phyloP scores from a whole-genome alignment of 2,329 filamentous ascomycete genomes.

The Penicillium sp. region DNA sequence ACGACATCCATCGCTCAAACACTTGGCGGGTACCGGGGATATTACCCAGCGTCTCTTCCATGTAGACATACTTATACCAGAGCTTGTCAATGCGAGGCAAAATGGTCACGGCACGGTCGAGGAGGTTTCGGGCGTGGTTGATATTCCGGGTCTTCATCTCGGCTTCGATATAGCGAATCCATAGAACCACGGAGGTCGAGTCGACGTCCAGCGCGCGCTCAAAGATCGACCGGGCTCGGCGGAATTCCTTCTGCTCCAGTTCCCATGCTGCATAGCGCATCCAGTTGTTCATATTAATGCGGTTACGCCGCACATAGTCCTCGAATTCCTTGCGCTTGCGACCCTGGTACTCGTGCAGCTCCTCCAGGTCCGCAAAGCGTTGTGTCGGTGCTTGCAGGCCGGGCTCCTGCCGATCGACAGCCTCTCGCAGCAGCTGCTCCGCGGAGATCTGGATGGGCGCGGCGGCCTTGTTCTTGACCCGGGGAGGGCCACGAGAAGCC shows the following conservation, averaged over 20 bases:
- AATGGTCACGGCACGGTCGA: conserved; percentile 92
- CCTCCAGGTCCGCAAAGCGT: conserved; percentile 92
- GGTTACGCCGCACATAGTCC: conserved; percentile 92
- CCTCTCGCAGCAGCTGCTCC: conserved; percentile 94
- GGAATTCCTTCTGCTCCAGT: conserved; percentile 95
- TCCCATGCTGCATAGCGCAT: conserved; percentile 97
- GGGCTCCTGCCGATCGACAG: conserved; percentile 91
- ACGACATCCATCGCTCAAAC: conserved; percentile 97
- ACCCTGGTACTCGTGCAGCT: conserved; percentile 95
- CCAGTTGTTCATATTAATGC: conserved; percentile 98
- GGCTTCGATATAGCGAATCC: conserved; percentile 90
- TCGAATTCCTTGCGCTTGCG: conserved; percentile 96
- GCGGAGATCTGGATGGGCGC: conserved; percentile 90
- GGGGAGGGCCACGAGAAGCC: conserved; percentile 80
- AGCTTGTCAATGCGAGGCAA: conserved; percentile 90
- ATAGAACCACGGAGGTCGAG: conserved; percentile 78
- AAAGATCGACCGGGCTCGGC: conserved; percentile 86
- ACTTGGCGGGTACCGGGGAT: conserved; percentile 88
- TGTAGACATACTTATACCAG: conserved; percentile 99
- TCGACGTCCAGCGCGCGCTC: conserved; percentile 93
- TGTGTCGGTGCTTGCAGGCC: conserved; percentile 86
- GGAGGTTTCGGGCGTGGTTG: conserved; percentile 90
- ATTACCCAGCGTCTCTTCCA: conserved; percentile 97
- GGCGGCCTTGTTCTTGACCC: conserved; percentile 98
- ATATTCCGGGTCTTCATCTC: conserved; percentile 97